Evolutionary conservation across 192 early-diverging fungal species (phyloP), one percentile per base, ranked within the genome.

Genomic region (Coemansia sp.): DNA sequence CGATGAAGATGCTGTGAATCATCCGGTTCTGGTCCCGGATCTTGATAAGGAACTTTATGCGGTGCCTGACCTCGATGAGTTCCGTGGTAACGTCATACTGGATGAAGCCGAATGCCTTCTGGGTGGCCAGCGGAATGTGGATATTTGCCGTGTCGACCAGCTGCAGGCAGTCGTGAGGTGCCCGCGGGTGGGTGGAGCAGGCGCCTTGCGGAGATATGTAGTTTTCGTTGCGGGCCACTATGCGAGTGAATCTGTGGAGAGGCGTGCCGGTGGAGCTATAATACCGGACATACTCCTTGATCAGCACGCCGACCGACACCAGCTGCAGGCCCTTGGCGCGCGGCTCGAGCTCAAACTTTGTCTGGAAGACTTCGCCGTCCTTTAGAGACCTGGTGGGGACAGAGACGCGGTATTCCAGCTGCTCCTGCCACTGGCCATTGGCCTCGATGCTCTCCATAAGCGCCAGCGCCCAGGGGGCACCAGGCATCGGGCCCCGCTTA

Each of bases 221-320:
- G 53, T 74, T 70, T 18, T 80, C 78, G 50, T 74, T 69, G 10
- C 78, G 71, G n/a, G 63, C 60, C 3, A 69, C 62, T 0, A 80
- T 64, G 0, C 67, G 56, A 2, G 63, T 43, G 46, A 67, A 59
- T 48, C 50, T 36, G 46, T 69, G 67, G 41, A 68, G 39, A 2
- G 63, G 38, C 2, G 53, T 48, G 15, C 59, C 71, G 0, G 36
- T 39, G 1, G 59, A 19, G 53, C 59, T 57, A 21, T 68, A 58
- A 49, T 74, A 82, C 6, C 81, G 68, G 19, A 70, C 52, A 38
- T 81, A 84, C 62, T 87, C 85, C 21, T 82, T 84, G 45, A 87
- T 61, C 7, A 68, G 49, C 39, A 73, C 77, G n/a, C 70, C 66
- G 5, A 81, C 61, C 2, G 73, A 44, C 15, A 73, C 50, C 3